These are phyloP conservation scores for Myriosclerotinia curreyana DNA, from an alignment of 2,329 filamentous ascomycete species.

Conservation along the genomic window DNA sequence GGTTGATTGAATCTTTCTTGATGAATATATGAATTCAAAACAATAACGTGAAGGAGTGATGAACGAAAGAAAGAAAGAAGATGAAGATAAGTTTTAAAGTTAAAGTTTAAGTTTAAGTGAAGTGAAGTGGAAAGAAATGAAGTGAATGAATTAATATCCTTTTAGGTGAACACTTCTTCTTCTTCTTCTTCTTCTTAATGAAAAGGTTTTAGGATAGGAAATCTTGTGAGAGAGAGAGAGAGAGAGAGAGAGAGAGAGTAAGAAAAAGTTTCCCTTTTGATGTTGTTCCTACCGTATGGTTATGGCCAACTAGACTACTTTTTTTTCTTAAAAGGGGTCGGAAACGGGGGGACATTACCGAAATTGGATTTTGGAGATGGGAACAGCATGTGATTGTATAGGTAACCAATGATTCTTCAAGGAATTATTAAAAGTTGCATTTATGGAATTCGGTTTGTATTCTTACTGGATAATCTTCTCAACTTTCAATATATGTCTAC, in stretches of 20 bases:
- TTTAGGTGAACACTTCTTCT: constrained; percentile 5
- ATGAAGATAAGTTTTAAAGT: background rate
- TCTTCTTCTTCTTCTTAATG: no score
- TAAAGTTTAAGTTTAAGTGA: no score
- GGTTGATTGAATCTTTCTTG: background rate
- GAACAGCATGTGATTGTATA: background rate
- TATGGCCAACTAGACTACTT: constrained; percentile 6
- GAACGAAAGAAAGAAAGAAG: constrained; percentile 1
- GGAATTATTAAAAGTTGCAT: background rate
- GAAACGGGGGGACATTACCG: constrained; percentile 18
- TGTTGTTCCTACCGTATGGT: constrained; percentile 5
- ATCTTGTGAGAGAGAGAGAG: constrained; percentile 3
- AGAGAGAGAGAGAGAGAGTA: constrained; percentile 12
- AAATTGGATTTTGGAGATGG: constrained; percentile 16
- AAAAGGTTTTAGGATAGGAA: background rate
- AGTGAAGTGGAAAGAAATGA: constrained; percentile 11
- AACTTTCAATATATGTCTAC: no score
- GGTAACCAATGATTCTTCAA: constrained; percentile 1
- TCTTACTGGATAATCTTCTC: background rate
- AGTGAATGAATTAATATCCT: constrained; percentile 12
- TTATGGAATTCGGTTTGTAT: background rate
- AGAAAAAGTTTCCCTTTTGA: constrained; percentile 19
- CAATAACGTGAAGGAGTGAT: constrained; percentile 11
- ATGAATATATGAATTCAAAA: background rate
- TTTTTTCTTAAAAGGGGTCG: constrained; percentile 17